Conservation (phyloP, 768 basidiomycete species). For the Hebeloma cylindrosporum region DNA sequence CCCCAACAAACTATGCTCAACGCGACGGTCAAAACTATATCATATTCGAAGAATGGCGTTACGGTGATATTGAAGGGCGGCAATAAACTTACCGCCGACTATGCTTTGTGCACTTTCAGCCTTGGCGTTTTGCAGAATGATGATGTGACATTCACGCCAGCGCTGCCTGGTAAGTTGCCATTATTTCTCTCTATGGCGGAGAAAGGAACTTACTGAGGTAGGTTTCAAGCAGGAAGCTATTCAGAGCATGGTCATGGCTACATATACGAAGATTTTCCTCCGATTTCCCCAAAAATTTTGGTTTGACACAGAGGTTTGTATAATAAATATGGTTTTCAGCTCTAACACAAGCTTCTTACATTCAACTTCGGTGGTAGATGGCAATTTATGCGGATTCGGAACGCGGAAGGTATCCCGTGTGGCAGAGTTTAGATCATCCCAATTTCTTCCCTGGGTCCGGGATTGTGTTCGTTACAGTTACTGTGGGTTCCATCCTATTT, state of each 20-base stretch:
- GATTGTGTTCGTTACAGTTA: conserved; percentile 53
- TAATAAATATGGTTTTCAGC: conserved; percentile 1
- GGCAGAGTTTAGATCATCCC: conserved; percentile 62
- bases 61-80: conserved; percentile 48
- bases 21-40: conserved; percentile 47
- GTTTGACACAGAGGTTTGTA: conserved; percentile 39
- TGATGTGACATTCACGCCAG: conserved; percentile 57
- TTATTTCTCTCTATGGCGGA: neutral
- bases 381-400: conserved; percentile 57
- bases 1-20: conserved; percentile 48
- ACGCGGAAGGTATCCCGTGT: conserved; percentile 64
- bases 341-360: too few species aligned
- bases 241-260: conserved; percentile 61
- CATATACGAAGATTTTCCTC: conserved; percentile 69
- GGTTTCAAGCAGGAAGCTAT: conserved; percentile 66
- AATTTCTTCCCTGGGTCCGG: conserved; percentile 62
- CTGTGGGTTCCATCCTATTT: conserved; percentile 27
- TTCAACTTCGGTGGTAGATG: conserved; percentile 33
- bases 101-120: conserved; percentile 68
- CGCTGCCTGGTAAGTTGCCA: conserved; percentile 40
- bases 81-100: conserved; percentile 46
- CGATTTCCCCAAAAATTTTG: conserved; percentile 63
- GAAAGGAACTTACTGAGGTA: neutral
- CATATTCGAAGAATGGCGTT: conserved; percentile 45
- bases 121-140: conserved; percentile 66